Evolutionary conservation across 1,284 basidiomycete genomes (phyloP), one percentile per base, ranked within the genome.

Genomic region (Pterulicium gracile): DNA sequence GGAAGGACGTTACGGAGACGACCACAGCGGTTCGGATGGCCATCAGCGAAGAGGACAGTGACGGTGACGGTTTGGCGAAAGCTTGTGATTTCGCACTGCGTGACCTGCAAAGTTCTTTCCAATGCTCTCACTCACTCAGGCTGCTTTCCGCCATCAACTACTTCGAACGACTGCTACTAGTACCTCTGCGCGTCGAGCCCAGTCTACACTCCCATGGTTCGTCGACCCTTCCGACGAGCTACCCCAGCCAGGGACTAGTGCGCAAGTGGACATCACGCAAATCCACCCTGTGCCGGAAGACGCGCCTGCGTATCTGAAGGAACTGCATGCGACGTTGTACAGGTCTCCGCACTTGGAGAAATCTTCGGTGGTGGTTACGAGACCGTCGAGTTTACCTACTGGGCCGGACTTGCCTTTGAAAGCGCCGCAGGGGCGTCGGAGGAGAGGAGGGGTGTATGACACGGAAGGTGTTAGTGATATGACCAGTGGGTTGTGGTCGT

Each of bases 1-100:
- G 68, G 56, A 88, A 87, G 45, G 83, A 82, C 1, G 84, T 87
- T 46, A 75, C 69, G 60, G 75, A 83, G 49, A 88, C 76, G 50
- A 85, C 80, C 50, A 86, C 63, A 53, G 75, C 73, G 51, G 81
- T 73, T 52, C 85, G 75, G 48, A 84, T 64, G 51, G 78, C 82
- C 79, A 81, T 81, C 42, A 47, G 52, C 40, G 49, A 40, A 43
- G 35, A 39, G 45, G 36, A 45, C 22, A 36, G 35, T 32, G 41
- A 39, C 20, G 21, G 43, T 46, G 45, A 43, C 43, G n/a, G n/a
- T n/a, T n/a, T n/a, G n/a, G 46, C 22, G n/a, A 24, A 43, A 34
- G 44, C n/a, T 19, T 45, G 17, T 47, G 42, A 20, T 20, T 15
- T 22, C 15, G 4, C 13, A 18, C 19, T 39, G 19, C 19, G 36